Conservation (phyloP, 441 rosid genomes). For the Arabidopsis hybrid region DNA sequence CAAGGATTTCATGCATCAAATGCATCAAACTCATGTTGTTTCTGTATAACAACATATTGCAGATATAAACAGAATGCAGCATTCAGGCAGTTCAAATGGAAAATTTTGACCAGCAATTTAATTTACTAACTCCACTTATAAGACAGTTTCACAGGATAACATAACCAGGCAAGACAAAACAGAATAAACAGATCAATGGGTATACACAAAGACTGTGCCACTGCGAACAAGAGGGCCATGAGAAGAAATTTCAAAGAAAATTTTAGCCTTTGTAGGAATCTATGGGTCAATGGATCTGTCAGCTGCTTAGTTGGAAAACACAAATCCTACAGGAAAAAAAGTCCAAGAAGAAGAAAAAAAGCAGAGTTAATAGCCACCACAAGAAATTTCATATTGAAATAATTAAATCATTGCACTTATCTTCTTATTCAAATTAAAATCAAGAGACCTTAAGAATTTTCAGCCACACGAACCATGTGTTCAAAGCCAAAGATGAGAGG, state of each 20-base stretch:
- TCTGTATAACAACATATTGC: not conserved
- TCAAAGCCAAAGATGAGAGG: conserved; percentile 34
- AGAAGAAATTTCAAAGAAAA: not conserved
- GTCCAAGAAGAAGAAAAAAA: conserved; percentile 47
- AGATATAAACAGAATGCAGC: not conserved
- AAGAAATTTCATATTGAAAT: conserved; percentile 37
- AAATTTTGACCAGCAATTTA: not conserved
- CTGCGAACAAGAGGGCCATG: conserved; percentile 12
- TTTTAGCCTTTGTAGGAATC: conserved; percentile 20
- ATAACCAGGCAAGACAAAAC: conserved; percentile 6
- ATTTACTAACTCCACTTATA: not conserved
- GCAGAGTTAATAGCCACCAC: conserved; percentile 49
- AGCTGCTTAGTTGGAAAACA: conserved; percentile 40
- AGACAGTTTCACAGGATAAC: not conserved
- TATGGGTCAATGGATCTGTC: conserved; percentile 32
- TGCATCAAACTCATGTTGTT: conserved; percentile 5
- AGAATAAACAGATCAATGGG: not conserved
- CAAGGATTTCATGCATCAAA: too few species aligned
- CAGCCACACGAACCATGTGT: conserved; percentile 55
- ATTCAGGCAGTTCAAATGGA: not conserved
- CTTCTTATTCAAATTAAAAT: conserved; percentile 51
- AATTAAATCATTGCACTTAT: conserved; percentile 49
- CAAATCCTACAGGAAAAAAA: conserved; percentile 40
- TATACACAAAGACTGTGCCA: conserved; percentile 1
- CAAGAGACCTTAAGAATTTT: conserved; percentile 43